phyloP scores from a whole-genome alignment of 768 basidiomycete species.

The Daedaleopsis nitida region DNA sequence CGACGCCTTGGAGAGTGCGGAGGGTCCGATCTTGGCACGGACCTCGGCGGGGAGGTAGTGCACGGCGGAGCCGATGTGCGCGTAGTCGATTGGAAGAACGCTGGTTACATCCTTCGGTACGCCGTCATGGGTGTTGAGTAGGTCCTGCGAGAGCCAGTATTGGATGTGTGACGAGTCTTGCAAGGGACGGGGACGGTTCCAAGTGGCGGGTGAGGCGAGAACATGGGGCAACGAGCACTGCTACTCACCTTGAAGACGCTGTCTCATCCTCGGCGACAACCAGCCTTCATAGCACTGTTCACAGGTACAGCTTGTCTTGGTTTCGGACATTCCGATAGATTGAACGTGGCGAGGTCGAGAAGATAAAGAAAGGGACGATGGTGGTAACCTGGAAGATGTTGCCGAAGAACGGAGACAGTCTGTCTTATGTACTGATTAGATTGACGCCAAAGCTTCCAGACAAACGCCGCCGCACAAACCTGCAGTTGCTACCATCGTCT shows the following conservation, averaged over 20 bases:
- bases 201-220: not conserved
- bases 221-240: too few relatives aligned
- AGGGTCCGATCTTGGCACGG: constrained; percentile 12
- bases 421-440: too few relatives aligned
- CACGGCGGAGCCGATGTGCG: constrained; percentile 13
- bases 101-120: constrained; percentile 9
- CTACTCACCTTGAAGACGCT: constrained; percentile 27
- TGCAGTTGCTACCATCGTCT: too few relatives aligned
- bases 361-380: too few relatives aligned
- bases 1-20: not conserved
- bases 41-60: constrained; percentile 13
- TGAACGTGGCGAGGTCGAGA: too few relatives aligned
- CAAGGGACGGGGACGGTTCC: too few relatives aligned
- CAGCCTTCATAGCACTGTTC: constrained; percentile 26
- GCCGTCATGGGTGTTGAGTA: constrained; percentile 15
- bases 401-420: too few relatives aligned
- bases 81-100: constrained; percentile 14
- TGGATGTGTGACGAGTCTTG: constrained; percentile 9
- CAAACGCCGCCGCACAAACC: too few relatives aligned
- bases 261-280: constrained; percentile 29
- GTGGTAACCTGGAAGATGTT: too few relatives aligned
- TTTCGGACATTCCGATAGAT: not conserved
- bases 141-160: constrained; percentile 9
- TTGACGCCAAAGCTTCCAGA: too few relatives aligned
- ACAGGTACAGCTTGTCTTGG: constrained; percentile 21